Conservation (phyloP, 2,329 filamentous ascomycete species). For the Ascochyta koolunga region DNA sequence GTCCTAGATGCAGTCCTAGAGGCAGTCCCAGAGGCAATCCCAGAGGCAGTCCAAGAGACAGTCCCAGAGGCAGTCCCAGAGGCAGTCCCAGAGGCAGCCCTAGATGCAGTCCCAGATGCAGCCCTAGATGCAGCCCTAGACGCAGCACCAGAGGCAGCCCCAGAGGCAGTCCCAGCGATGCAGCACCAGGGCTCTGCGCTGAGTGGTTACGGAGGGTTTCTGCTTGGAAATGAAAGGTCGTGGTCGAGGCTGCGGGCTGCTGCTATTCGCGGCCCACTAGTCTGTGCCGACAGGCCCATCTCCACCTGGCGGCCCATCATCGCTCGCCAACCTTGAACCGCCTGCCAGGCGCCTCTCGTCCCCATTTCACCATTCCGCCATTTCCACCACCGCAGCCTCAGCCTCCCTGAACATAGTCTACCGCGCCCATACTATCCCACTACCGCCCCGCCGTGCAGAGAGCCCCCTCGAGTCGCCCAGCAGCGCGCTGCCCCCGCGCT, state of each 20-base stretch:
- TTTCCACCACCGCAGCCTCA: constrained; percentile 19
- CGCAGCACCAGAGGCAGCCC: too few species aligned
- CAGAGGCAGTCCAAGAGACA: too few species aligned
- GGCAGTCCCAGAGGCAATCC: too few species aligned
- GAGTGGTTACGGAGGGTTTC: too few species aligned
- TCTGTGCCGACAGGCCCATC: constrained; percentile 1
- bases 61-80: too few species aligned
- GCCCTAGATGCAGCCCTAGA: too few species aligned
- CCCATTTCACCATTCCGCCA: too few species aligned
- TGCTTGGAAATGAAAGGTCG: constrained; percentile 13
- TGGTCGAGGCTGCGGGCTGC: background rate
- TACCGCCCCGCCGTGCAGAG: constrained; percentile 4
- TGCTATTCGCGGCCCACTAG: constrained; percentile 17
- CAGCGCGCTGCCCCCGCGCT: constrained; percentile 28
- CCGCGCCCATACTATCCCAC: constrained; percentile 11
- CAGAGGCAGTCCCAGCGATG: too few species aligned
- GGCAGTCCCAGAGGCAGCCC: too few species aligned
- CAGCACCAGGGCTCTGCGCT: too few species aligned
- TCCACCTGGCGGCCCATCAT: constrained; percentile 7
- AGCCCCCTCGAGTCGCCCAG: constrained; percentile 1
- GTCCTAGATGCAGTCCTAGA: too few species aligned
- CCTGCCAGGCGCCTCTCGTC: constrained; percentile 3
- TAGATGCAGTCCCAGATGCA: too few species aligned
- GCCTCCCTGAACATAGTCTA: constrained; percentile 19
- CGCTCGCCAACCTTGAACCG: constrained; percentile 2